A percentile compares a stretch with the other conserved stretches of the same genome.
phyloP scores from a whole-genome alignment of 106 monocot genomes.

The Ottelia alismoides region DNA sequence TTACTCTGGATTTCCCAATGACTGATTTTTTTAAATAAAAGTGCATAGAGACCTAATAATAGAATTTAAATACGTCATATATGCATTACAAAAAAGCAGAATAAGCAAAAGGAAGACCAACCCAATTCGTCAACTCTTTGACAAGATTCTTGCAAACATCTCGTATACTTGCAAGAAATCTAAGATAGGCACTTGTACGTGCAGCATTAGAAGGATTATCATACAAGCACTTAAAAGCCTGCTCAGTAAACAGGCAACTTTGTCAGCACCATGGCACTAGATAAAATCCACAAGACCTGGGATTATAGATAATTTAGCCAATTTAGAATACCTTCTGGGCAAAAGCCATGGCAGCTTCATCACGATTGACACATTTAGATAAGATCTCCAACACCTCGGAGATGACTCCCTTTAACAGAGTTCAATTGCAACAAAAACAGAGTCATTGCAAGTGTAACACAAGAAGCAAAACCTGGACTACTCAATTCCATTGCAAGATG shows the following conservation, averaged over 20 bases:
- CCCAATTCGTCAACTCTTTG: constrained; percentile 95
- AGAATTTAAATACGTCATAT: too few relatives aligned
- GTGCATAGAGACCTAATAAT: too few relatives aligned
- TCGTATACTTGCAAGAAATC: constrained; percentile 64
- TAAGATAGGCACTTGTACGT: constrained; percentile 40
- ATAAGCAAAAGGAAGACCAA: too few relatives aligned
- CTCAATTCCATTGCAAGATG: neutral
- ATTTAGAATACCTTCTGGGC: constrained; percentile 62
- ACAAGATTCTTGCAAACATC: constrained; percentile 87
- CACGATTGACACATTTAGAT: constrained; percentile 67
- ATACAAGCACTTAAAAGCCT: constrained; percentile 86
- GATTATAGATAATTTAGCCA: too few relatives aligned
- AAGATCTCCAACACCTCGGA: constrained; percentile 85
- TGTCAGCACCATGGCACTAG: neutral
- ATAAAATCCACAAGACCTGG: too few relatives aligned
- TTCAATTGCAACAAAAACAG: neutral
- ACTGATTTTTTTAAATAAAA: too few relatives aligned
- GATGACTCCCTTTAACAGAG: constrained; percentile 61
- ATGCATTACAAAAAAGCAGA: too few relatives aligned
- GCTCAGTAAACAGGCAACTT: constrained; percentile 3
- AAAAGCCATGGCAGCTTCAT: constrained; percentile 86
- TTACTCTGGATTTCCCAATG: too few relatives aligned
- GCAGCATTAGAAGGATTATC: constrained; percentile 56
- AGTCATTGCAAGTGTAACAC: neutral
- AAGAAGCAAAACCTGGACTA: neutral